Base-by-base conservation (phyloP, 179 eudicot species). In the Corrigiola litoralis region DNA sequence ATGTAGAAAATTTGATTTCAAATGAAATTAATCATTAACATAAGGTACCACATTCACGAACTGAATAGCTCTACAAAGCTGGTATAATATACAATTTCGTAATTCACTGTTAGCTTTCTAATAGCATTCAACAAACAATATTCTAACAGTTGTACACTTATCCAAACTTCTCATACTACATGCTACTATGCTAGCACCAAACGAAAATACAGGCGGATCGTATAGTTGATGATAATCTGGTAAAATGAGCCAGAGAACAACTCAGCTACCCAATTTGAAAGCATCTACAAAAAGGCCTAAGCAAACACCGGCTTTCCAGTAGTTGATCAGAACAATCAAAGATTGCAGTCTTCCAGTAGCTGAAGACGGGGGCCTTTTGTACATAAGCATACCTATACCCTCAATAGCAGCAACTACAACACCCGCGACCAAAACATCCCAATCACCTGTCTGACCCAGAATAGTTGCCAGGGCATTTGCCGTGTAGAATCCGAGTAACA, bases 281-380 rank as follows among this genome's bases (percentile, higher is more conserved):
- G 99, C 99, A 81, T 94, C 99, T 61, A 94, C 99, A 78, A 87
- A 94, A 24, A 94, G 96, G 24, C 99, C 99, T 71, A 94, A 77
- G 76, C 94, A 86, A 83, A 94, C 88, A 68, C 99, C 97, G 27
- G 99, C 99, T 78, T 94, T 94, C 99, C 99, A 94, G 68, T 81
- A 88, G 58, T 94, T 94, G 42, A 94, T 55, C 82, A 94, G 67
- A n/a, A 73, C 86, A 58, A 90, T 74, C 48, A 91, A 70, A 50
- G 89, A 80, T 76, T 88, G 88, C 65, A 83, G 65, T 73, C 92
- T 76, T 61, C 77, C 61, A 16, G 66, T 84, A 4, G 80, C 56
- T 13, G 72, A 13, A 58, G 85, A 69, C 0, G 71, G 60, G 20
- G 84, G 80, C 38, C 68, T 85, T 79, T 74, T 86, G 70, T 92